Evolutionary conservation across 768 basidiomycete species (phyloP), one percentile per base, ranked within the genome.

Genomic region (Mycena crocata): DNA sequence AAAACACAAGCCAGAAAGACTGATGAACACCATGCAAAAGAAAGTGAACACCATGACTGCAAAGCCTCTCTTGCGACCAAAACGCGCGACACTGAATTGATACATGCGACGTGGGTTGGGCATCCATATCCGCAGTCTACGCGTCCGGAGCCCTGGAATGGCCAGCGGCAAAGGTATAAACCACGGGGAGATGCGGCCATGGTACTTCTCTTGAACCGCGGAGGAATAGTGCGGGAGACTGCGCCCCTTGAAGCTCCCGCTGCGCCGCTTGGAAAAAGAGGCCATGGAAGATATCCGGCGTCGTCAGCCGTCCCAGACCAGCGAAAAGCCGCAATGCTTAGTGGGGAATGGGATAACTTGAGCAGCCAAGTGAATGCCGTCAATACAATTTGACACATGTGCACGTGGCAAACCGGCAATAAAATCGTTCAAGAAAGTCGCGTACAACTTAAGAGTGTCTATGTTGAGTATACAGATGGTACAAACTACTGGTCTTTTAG

Each of bases 131-230:
- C 87, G 87, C 19, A 91, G 72, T 42, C 84, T 80, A 64, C 88
- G 89, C 21, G 84, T 81, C 63, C 78, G 85, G 17, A 89, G 75
- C 60, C 88, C 86, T 15, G 91, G 90, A 55, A 93, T 83, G 50
- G 87, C 84, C 44, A 93, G 68, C 40, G 85, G 85, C 48, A 92
- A 72, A 34, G 86, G 82, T 49, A 89, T 76, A 57, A 88, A 86
- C 90, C 90, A 92, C 19, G 88, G 81, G 71, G 72, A 80, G 65
- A 72, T 81, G 44, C 85, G 85, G 72, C 83, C 82, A 64, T 82
- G 80, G 75, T 86, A 82, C 79, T 93, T 93, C 79, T 93, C 91
- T 69, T 88, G 84, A 28, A 90, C 85, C 19, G 89, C 86, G 56
- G 89, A 83, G 46, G 88, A 87, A 67, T 83, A 83, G 28, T 69